Conservation (phyloP, 768 basidiomycete genomes). For the Thelephora ganbajun region DNA sequence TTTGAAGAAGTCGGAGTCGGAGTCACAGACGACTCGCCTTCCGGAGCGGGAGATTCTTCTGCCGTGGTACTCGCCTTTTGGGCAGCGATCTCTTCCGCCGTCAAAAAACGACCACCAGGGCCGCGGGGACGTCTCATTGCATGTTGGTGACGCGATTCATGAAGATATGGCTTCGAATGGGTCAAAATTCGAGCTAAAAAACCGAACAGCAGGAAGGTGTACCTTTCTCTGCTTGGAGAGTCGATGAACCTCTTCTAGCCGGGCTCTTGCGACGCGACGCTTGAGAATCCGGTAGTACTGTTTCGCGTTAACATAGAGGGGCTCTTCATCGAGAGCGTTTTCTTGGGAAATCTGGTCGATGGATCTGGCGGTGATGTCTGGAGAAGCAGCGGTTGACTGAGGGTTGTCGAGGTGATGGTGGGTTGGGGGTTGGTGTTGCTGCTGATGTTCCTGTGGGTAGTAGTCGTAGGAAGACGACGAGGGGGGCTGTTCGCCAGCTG, state of each 20-base stretch:
- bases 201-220: conserved; percentile 1
- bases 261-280: conserved; percentile 77
- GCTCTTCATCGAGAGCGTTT: conserved; percentile 73
- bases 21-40: conserved; percentile 15
- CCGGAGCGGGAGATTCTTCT: conserved; percentile 20
- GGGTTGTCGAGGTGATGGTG: background rate
- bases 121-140: conserved; percentile 95
- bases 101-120: conserved; percentile 94
- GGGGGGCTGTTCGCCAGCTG: conserved; percentile 2
- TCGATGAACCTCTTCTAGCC: conserved; percentile 88
- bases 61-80: conserved; percentile 37
- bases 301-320: conserved; percentile 98
- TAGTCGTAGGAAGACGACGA: background rate
- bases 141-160: conserved; percentile 95
- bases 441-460: background rate
- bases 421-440: too few species aligned
- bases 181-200: conserved; percentile 3
- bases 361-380: conserved; percentile 5
- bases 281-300: conserved; percentile 99
- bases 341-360: conserved; percentile 23
- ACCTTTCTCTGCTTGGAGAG: conserved; percentile 92
- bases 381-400: background rate
- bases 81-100: conserved; percentile 87
- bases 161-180: conserved; percentile 73
- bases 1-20: too few species aligned